A percentile compares a stretch with the other conserved stretches of the same genome.
phyloP scores from a whole-genome alignment of 139 green algal species.

The Micractinium sp. region DNA sequence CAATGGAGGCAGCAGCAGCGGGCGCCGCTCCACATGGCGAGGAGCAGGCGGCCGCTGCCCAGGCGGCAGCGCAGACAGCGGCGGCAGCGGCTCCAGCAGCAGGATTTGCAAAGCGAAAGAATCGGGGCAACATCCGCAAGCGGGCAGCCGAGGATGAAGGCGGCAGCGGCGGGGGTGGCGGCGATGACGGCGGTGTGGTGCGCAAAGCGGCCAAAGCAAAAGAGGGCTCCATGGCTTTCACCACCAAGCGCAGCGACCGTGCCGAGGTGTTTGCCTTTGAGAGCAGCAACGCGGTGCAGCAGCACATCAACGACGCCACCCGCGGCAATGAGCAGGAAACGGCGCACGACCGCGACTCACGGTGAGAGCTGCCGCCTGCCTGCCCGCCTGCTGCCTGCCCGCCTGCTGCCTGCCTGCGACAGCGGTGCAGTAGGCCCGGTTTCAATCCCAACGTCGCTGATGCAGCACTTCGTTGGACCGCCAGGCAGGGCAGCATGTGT shows the following conservation, averaged over 20 bases:
- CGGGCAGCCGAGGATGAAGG: constrained; percentile 50
- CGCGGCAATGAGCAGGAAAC: constrained; percentile 80
- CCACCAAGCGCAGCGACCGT: constrained; percentile 45
- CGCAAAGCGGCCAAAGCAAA: constrained; percentile 59
- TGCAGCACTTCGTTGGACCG: neutral
- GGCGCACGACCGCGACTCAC: constrained; percentile 73
- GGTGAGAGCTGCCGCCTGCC: constrained; percentile 42
- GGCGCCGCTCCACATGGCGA: neutral
- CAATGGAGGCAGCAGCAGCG: neutral
- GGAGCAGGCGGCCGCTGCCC: neutral
- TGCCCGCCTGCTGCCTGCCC: neutral
- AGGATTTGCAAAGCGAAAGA: constrained; percentile 40
- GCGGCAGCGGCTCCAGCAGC: constrained; percentile 19
- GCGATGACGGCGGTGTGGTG: constrained; percentile 40
- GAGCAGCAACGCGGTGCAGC: constrained; percentile 52
- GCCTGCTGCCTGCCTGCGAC: neutral
- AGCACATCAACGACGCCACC: constrained; percentile 70
- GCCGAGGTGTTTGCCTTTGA: constrained; percentile 53
- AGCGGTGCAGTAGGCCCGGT: no score
- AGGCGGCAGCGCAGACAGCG: constrained; percentile 23
- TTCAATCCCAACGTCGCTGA: neutral
- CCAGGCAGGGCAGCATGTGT: neutral
- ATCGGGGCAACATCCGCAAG: constrained; percentile 75
- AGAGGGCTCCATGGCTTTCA: constrained; percentile 63
- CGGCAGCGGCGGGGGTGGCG: constrained; percentile 29